phyloP scores from a whole-genome alignment of 495 filamentous ascomycete species.

The Oidiodendron maius region DNA sequence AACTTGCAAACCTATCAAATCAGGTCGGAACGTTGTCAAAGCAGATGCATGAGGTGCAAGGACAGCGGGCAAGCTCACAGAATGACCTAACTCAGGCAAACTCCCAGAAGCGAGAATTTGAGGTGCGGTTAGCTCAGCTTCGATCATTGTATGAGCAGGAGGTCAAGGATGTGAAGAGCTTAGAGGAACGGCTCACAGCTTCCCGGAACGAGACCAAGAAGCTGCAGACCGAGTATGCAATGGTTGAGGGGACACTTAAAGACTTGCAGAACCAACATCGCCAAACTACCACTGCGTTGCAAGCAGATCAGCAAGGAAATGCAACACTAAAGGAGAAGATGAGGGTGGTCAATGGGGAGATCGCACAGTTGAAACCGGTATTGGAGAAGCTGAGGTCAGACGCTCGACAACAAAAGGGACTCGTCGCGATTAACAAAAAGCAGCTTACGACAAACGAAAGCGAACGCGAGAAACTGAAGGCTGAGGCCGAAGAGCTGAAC shows the following conservation, averaged over 20 bases:
- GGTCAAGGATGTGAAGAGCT: slow-evolving; percentile 71
- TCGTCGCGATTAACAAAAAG: slow-evolving; percentile 97
- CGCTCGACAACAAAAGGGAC: slow-evolving; percentile 87
- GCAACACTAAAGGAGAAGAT: slow-evolving; percentile 80
- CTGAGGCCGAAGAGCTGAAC: slow-evolving; percentile 64
- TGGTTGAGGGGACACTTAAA: slow-evolving; percentile 74
- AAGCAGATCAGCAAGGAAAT: slow-evolving; percentile 87
- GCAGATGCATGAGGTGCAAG: slow-evolving; percentile 89
- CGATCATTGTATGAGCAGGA: slow-evolving; percentile 88
- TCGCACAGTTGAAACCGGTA: slow-evolving; percentile 74
- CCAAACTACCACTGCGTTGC: slow-evolving; percentile 65
- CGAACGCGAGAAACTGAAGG: slow-evolving; percentile 78
- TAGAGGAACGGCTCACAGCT: slow-evolving; percentile 74
- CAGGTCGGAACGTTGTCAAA: slow-evolving; percentile 84
- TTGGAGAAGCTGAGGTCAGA: slow-evolving; percentile 86
- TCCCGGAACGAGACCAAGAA: slow-evolving; percentile 78
- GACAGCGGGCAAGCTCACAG: slow-evolving; percentile 69
- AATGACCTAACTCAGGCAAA: slow-evolving; percentile 71
- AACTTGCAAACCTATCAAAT: slow-evolving; percentile 94
- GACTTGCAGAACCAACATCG: slow-evolving; percentile 82
- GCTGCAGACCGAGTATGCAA: slow-evolving; percentile 71
- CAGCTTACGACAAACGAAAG: slow-evolving; percentile 83
- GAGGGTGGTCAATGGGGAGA: slow-evolving; percentile 70
- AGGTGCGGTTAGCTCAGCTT: slow-evolving; percentile 76
- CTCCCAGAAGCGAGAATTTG: slow-evolving; percentile 86